These are phyloP conservation scores for Flaveria ramosissima DNA, from an alignment of 129 eudicot genomes.

Conservation along the genomic window DNA sequence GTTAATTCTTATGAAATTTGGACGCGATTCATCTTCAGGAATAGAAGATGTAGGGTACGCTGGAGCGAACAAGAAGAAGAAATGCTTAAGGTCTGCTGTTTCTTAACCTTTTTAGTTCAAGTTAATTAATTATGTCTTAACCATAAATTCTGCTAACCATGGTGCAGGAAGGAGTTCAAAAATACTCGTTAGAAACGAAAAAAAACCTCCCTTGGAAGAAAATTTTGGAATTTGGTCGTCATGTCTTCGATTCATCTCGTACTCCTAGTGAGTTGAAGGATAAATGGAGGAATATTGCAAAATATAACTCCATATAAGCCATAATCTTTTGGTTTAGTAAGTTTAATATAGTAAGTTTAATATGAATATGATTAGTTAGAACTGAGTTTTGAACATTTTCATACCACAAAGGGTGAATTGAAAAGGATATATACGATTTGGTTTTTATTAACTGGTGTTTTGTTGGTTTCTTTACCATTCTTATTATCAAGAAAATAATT, in stretches of 20 bases:
- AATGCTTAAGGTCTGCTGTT: slow-evolving; percentile 59
- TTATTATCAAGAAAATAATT: too few species aligned
- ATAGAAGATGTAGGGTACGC: slow-evolving; percentile 26
- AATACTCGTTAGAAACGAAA: slow-evolving; percentile 27
- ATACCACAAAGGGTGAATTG: neutral
- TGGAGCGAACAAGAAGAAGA: slow-evolving; percentile 77
- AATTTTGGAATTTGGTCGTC: slow-evolving; percentile 65
- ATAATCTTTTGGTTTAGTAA: neutral
- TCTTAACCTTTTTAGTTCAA: neutral
- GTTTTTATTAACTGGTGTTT: too few species aligned
- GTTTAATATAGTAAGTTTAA: neutral
- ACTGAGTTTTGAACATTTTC: neutral
- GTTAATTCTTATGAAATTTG: slow-evolving; percentile 4
- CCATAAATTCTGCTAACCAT: neutral
- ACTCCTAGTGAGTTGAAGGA: slow-evolving; percentile 73
- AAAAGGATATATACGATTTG: too few species aligned
- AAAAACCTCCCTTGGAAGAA: slow-evolving; percentile 75
- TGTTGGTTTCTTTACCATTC: too few species aligned
- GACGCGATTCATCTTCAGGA: slow-evolving; percentile 29
- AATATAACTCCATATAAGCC: neutral
- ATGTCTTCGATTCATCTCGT: slow-evolving; percentile 57
- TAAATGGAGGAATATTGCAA: slow-evolving; percentile 63
- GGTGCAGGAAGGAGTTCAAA: slow-evolving; percentile 62
- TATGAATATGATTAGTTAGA: slow-evolving; percentile 15
- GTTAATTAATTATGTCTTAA: neutral